phyloP scores from a whole-genome alignment of 306 rosid genomes.

The Cicer chorassanicum region DNA sequence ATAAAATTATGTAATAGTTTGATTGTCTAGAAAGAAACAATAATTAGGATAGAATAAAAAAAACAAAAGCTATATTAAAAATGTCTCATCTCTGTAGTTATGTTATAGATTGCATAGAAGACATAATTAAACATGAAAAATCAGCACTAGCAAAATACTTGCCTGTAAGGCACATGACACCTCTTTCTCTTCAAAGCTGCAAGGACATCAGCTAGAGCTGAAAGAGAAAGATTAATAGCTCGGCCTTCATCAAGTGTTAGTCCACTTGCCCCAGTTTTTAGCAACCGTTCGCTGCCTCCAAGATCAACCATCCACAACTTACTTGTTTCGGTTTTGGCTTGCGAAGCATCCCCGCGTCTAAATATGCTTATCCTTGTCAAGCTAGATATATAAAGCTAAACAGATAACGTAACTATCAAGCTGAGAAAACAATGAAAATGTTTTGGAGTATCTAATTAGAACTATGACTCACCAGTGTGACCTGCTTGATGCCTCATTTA shows the following conservation, averaged over 20 bases:
- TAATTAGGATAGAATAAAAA: slow-evolving; percentile 20
- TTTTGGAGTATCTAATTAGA: slow-evolving; percentile 48
- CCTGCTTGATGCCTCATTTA: slow-evolving; percentile 93
- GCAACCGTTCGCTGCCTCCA: slow-evolving; percentile 91
- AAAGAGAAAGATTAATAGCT: slow-evolving; percentile 96
- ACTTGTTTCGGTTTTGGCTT: slow-evolving; percentile 66
- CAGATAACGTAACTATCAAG: slow-evolving; percentile 87
- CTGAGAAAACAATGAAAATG: slow-evolving; percentile 62
- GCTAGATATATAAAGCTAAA: slow-evolving; percentile 98
- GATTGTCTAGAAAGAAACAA: slow-evolving; percentile 46
- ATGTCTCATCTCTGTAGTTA: no score
- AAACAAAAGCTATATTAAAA: no score
- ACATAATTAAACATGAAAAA: background rate
- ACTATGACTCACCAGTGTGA: slow-evolving; percentile 91
- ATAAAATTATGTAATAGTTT: slow-evolving; percentile 38
- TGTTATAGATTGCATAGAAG: background rate
- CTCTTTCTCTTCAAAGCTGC: slow-evolving; percentile 90
- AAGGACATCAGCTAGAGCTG: slow-evolving; percentile 93
- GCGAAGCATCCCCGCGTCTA: slow-evolving; percentile 63
- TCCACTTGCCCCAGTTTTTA: slow-evolving; percentile 94
- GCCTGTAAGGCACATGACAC: slow-evolving; percentile 94
- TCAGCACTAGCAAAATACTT: slow-evolving; percentile 41
- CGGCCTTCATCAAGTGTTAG: slow-evolving; percentile 91
- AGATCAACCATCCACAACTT: slow-evolving; percentile 98
- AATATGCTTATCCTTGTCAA: slow-evolving; percentile 86